Evolutionary conservation across 2,329 filamentous ascomycete species (phyloP).

Genomic region (Alternaria arborescens): DNA sequence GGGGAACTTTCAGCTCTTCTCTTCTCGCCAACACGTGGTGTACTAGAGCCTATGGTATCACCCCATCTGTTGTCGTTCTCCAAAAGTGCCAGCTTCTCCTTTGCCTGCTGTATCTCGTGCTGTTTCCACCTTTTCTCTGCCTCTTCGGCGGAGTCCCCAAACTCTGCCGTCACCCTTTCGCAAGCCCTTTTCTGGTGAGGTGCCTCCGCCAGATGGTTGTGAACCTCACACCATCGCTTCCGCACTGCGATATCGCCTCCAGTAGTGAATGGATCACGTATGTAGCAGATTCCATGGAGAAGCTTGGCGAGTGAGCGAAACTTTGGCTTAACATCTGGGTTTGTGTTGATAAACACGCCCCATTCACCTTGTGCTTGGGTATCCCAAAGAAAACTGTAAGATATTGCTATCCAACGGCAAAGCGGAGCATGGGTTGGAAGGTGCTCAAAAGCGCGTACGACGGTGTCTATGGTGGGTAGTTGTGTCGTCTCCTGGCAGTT

Average conservation of each 20-base stretch:
- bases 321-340: neutral
- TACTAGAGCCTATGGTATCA: neutral
- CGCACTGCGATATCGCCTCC: neutral
- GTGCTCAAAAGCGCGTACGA: neutral
- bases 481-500: neutral
- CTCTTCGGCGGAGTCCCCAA: neutral
- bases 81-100: neutral
- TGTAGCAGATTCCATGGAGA: neutral
- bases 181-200: neutral
- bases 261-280: neutral
- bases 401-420: neutral
- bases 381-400: neutral
- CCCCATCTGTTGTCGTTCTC: neutral
- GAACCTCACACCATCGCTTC: neutral
- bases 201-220: neutral
- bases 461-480: neutral
- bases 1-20: neutral
- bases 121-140: neutral
- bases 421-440: neutral
- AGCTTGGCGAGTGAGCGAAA: neutral
- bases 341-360: neutral
- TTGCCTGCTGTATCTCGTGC: neutral
- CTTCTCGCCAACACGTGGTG: neutral
- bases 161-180: neutral
- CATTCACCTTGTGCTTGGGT: neutral